A percentile compares a stretch with the other conserved stretches of the same genome.
These are phyloP conservation scores for Asterophora parasitica DNA, from an alignment of 768 basidiomycete genomes.

Conservation along the genomic window DNA sequence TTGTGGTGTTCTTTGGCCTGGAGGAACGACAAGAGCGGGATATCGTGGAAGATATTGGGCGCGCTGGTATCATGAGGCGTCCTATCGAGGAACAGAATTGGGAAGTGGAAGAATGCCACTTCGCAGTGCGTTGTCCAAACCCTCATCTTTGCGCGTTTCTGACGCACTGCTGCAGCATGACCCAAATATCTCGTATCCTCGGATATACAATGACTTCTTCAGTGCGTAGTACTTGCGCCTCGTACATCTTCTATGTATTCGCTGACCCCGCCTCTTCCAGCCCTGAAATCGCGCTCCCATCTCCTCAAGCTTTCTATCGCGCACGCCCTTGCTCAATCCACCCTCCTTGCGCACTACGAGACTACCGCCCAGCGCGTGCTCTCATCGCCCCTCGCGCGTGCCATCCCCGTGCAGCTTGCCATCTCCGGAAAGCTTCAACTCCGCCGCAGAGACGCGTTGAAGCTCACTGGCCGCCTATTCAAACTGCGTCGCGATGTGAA, in stretches of 20 bases:
- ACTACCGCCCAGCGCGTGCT: constrained; percentile 71
- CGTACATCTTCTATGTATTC: neutral
- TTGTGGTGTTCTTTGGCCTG: constrained; percentile 89
- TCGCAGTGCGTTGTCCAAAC: constrained; percentile 46
- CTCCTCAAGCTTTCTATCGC: constrained; percentile 90
- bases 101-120: constrained; percentile 95
- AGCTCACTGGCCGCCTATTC: constrained; percentile 82
- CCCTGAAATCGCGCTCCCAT: constrained; percentile 88
- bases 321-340: constrained; percentile 92
- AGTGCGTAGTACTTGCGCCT: constrained; percentile 54
- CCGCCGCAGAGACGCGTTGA: constrained; percentile 76
- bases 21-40: constrained; percentile 72
- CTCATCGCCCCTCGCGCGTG: constrained; percentile 68
- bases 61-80: constrained; percentile 64
- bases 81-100: constrained; percentile 64
- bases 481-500: constrained; percentile 87
- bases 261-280: constrained; percentile 32
- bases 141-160: too few relatives aligned
- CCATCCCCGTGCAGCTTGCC: constrained; percentile 83
- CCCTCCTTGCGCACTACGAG: constrained; percentile 86
- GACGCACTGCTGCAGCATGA: constrained; percentile 57
- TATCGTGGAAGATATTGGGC: constrained; percentile 79
- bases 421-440: constrained; percentile 70
- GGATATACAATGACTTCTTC: constrained; percentile 96
- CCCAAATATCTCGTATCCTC: constrained; percentile 74